These are phyloP conservation scores for Leptographium procerum DNA, from an alignment of 2,329 filamentous ascomycete genomes.

Conservation along the genomic window DNA sequence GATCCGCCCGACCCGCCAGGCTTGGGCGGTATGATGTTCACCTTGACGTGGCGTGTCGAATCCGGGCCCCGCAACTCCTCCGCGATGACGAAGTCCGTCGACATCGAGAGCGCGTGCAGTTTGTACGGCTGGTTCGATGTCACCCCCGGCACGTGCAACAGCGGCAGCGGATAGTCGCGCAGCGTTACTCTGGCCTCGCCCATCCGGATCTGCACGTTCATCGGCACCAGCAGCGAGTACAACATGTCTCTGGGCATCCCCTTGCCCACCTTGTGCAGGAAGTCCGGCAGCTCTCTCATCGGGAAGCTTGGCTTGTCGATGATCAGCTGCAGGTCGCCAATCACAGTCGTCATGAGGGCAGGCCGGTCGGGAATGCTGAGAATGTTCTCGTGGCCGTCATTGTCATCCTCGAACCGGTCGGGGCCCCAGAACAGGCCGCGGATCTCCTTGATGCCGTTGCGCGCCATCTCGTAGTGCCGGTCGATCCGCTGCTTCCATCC, in stretches of 20 bases:
- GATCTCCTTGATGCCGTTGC: slow-evolving; percentile 64
- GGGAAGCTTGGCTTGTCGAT: slow-evolving; percentile 93
- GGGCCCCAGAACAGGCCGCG: slow-evolving; percentile 71
- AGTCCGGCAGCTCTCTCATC: slow-evolving; percentile 67
- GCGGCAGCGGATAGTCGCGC: slow-evolving; percentile 84
- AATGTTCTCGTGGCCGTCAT: slow-evolving; percentile 74
- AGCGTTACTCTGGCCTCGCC: slow-evolving; percentile 78
- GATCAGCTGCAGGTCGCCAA: slow-evolving; percentile 74
- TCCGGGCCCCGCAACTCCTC: slow-evolving; percentile 79
- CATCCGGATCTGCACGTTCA: slow-evolving; percentile 82
- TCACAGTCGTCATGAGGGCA: slow-evolving; percentile 65
- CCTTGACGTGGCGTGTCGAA: slow-evolving; percentile 67
- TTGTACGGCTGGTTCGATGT: slow-evolving; percentile 68
- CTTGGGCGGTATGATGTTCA: slow-evolving; percentile 71
- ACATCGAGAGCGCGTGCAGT: slow-evolving; percentile 70
- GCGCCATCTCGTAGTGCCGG: slow-evolving; percentile 56
- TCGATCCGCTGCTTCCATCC: slow-evolving; percentile 92
- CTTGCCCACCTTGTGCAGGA: slow-evolving; percentile 84
- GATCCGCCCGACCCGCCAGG: slow-evolving; percentile 37
- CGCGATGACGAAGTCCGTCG: slow-evolving; percentile 87
- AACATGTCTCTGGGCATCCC: slow-evolving; percentile 88
- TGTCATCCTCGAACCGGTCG: slow-evolving; percentile 69
- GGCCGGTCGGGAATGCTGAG: slow-evolving; percentile 77
- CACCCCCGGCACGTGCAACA: slow-evolving; percentile 80
- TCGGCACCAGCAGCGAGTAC: slow-evolving; percentile 80